Evolutionary conservation across 441 rosid genomes (phyloP).

Genomic region (Adansonia madagascariensis): DNA sequence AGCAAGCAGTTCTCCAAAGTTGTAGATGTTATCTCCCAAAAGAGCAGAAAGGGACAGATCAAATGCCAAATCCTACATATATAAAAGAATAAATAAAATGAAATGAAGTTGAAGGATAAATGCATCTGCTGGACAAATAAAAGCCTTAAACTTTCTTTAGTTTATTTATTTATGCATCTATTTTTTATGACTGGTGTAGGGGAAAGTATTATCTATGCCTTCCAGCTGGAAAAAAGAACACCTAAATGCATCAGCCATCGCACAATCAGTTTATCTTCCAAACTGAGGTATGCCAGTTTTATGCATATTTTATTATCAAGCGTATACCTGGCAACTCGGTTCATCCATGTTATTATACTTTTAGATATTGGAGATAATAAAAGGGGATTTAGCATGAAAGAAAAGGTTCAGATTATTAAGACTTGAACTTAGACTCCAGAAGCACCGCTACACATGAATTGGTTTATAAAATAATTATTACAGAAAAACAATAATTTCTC

Average conservation of each 20-base stretch:
- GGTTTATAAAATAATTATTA: too few relatives aligned
- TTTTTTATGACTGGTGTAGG: not conserved
- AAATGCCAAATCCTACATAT: constrained; percentile 88
- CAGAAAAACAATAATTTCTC: not conserved
- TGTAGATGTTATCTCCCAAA: constrained; percentile 42
- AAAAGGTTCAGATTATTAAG: not conserved
- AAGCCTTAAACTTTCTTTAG: not conserved
- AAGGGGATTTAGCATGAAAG: not conserved
- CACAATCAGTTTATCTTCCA: too few relatives aligned
- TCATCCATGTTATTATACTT: not conserved
- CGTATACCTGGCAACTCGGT: not conserved
- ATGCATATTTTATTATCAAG: too few relatives aligned
- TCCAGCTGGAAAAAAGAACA: too few relatives aligned
- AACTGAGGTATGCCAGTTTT: too few relatives aligned
- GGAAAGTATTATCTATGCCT: too few relatives aligned
- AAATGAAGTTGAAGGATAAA: not conserved
- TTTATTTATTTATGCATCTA: not conserved
- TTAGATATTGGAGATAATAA: not conserved
- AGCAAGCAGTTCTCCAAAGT: constrained; percentile 96
- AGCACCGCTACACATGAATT: too few relatives aligned
- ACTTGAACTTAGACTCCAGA: too few relatives aligned
- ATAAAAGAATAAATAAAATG: constrained; percentile 24
- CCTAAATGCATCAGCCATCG: too few relatives aligned
- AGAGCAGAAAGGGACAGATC: constrained; percentile 33
- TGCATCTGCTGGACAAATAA: not conserved